Evolutionary conservation across 176 grass and related monocot genomes (phyloP).

Genomic region (Carex pumila): DNA sequence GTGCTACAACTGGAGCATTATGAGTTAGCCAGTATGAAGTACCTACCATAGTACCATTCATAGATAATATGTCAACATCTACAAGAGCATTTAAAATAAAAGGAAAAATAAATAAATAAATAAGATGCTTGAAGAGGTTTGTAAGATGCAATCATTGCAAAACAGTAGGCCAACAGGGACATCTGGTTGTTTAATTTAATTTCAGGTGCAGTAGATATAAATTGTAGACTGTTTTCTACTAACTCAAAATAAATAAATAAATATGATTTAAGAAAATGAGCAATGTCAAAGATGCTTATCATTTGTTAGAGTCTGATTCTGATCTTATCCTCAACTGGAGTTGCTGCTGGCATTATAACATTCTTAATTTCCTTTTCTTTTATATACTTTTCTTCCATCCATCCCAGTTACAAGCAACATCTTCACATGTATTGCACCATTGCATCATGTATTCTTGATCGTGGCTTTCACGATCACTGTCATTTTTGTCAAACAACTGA

Average conservation of each 20-base stretch:
- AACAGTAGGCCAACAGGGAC: neutral
- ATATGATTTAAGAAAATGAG: neutral
- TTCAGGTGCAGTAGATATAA: neutral
- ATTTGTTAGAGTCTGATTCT: neutral
- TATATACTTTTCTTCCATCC: neutral
- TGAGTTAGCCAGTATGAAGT: neutral
- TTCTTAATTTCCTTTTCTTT: neutral
- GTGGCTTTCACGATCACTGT: conserved; percentile 7
- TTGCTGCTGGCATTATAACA: neutral
- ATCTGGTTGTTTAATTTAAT: conserved; percentile 1
- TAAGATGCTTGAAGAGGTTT: neutral
- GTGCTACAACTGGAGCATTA: neutral
- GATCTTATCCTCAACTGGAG: conserved; percentile 1
- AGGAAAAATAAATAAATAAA: too few species aligned
- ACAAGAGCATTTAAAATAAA: neutral
- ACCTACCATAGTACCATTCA: neutral
- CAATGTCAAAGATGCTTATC: neutral
- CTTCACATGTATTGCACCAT: neutral
- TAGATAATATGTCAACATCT: neutral
- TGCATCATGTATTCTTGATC: neutral
- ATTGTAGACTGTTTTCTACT: neutral
- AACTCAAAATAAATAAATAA: neutral
- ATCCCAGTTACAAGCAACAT: neutral
- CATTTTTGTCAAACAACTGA: neutral
- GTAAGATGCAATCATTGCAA: neutral